Evolutionary conservation across 108 stramenopile genomes (phyloP).

Genomic region (Nitzschia putrida): DNA sequence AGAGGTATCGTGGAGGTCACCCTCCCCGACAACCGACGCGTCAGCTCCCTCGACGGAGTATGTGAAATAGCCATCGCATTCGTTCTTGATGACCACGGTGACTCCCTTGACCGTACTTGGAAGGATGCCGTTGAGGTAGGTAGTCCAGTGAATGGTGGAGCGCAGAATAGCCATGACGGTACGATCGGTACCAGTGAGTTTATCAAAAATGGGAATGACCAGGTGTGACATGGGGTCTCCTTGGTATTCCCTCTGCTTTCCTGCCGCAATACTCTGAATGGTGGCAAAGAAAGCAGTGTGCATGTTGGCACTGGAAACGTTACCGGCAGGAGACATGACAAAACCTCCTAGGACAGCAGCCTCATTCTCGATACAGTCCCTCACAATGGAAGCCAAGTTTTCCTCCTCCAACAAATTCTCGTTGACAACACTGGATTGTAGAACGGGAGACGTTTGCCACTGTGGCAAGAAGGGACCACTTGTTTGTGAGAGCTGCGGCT

Average conservation of each 20-base stretch:
- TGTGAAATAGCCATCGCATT: constrained; percentile 18
- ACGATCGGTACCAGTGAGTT: neutral
- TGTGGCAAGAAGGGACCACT: constrained; percentile 10
- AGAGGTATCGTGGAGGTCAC: constrained; percentile 15
- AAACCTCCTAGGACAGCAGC: constrained; percentile 14
- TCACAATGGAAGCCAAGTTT: neutral
- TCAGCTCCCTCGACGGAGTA: constrained; percentile 19
- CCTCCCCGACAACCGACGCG: constrained; percentile 11
- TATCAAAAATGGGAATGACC: constrained; percentile 17
- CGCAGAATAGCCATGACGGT: constrained; percentile 45
- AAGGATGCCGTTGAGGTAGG: constrained; percentile 33
- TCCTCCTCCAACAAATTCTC: constrained; percentile 2
- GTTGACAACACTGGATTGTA: constrained; percentile 6
- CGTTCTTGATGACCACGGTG: constrained; percentile 45
- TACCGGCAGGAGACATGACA: constrained; percentile 11
- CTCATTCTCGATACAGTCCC: constrained; percentile 8
- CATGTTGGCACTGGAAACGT: neutral
- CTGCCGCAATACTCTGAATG: constrained; percentile 5
- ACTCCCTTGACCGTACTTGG: constrained; percentile 52
- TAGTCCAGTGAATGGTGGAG: constrained; percentile 55
- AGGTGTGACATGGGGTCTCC: constrained; percentile 20
- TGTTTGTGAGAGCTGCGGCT: neutral
- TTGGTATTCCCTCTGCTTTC: constrained; percentile 9
- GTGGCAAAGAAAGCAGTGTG: constrained; percentile 15
- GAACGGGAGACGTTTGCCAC: constrained; percentile 22